phyloP scores from a whole-genome alignment of 2,329 filamentous ascomycete genomes.

The Fusarium hainanense region DNA sequence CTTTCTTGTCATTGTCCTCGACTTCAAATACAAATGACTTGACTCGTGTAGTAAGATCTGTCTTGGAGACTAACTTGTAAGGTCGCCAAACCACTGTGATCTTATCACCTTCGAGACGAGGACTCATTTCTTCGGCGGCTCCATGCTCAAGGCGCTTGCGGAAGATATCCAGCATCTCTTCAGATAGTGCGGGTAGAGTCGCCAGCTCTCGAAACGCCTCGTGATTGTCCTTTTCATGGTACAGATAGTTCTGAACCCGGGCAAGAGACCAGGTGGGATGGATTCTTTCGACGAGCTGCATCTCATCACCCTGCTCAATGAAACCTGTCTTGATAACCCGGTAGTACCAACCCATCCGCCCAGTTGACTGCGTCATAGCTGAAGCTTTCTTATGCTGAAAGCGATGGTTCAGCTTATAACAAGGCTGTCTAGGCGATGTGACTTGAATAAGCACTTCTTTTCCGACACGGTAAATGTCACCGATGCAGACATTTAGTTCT shows the following conservation, averaged over 20 bases:
- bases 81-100: conserved; percentile 17
- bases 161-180: conserved; percentile 25
- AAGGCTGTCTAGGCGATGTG: conserved; percentile 32
- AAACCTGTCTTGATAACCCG: conserved; percentile 24
- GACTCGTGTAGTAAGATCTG: background rate
- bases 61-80: conserved; percentile 18
- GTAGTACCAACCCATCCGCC: conserved; percentile 35
- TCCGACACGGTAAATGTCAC: conserved; percentile 27
- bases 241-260: conserved; percentile 18
- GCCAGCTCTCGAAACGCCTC: conserved; percentile 9
- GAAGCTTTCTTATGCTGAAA: conserved; percentile 36
- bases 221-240: conserved; percentile 20
- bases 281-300: conserved; percentile 17
- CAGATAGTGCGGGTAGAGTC: conserved; percentile 2
- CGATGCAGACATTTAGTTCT: conserved; percentile 36
- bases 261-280: conserved; percentile 26
- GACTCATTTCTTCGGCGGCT: conserved; percentile 23
- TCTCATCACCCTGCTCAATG: conserved; percentile 7
- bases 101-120: conserved; percentile 19
- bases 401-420: conserved; percentile 38
- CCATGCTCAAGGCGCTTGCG: conserved; percentile 11
- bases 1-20: background rate
- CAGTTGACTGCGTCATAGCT: conserved; percentile 17
- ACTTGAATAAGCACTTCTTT: conserved; percentile 27
- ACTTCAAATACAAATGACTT: conserved; percentile 22